Base-by-base conservation (phyloP, 768 basidiomycete genomes). In the Tylopilus sp. region DNA sequence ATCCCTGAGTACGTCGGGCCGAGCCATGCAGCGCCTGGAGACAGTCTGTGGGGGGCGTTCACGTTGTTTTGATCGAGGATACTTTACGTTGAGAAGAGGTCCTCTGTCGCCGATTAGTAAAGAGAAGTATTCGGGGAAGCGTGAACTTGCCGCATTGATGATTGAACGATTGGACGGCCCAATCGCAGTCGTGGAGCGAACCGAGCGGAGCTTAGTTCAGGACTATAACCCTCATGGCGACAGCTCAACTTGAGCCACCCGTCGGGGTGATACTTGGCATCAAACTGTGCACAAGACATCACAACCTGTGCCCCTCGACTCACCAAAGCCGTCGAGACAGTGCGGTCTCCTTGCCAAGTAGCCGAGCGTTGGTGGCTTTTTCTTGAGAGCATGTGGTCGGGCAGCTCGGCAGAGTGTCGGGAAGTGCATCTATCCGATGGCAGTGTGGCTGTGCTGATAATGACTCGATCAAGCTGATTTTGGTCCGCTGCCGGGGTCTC, bases 371-470 rank as follows among this genome's bases (percentile, higher is more conserved):
- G 36, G 33, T 17, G 17, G 31, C 33, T 4, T 12, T 12, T 31
- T 35, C 17, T n/a, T n/a, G n/a, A n/a, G n/a, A n/a, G n/a, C n/a
- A n/a, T n/a, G n/a, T n/a, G n/a, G n/a, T n/a, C n/a, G n/a, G n/a
- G n/a, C n/a, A n/a, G n/a, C n/a, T n/a, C n/a, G n/a, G n/a, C n/a
- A n/a, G n/a, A n/a, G n/a, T n/a, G n/a, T n/a, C n/a, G n/a, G 9
- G 30, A 12, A 31, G 30, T 12, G 30, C 30, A 33, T 15, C 31
- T 15, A 35, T 35, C 33, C 33, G 33, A 18, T 12, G 11, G 11
- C 20, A 20, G 57, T 64, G 57, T 64, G 63, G 63, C 63, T 64
- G 44, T 66, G 62, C 48, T 52, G 52, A 52, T 65, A 45, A 28
- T 51, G 50, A 22, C 51, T 46, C 40, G 9, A 15, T 28, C 28